Conservation (phyloP, 352 stramenopile genomes). For the Aphanomyces astaci region DNA sequence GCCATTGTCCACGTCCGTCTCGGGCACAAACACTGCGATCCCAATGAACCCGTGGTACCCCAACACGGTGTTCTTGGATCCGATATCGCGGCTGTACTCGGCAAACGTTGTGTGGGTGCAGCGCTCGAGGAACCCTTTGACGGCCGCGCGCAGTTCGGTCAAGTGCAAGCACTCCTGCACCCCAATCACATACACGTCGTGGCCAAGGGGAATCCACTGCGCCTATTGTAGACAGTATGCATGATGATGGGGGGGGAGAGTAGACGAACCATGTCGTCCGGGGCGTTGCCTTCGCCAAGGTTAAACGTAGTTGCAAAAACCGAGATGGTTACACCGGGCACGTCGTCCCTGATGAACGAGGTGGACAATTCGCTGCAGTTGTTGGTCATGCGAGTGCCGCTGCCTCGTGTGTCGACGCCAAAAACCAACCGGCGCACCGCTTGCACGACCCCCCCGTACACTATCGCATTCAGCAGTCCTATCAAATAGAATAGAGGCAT, state of each 20-base stretch:
- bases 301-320: conserved; percentile 22
- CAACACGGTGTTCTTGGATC: conserved; percentile 62
- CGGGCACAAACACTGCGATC: conserved; percentile 68
- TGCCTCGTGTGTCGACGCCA: background rate
- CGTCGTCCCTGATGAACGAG: background rate
- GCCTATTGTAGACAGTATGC: too few relatives aligned
- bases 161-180: conserved; percentile 88
- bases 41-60: conserved; percentile 86
- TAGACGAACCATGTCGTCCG: conserved; percentile 2
- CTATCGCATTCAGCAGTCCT: conserved; percentile 18
- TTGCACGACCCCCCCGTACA: conserved; percentile 10
- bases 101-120: conserved; percentile 53
- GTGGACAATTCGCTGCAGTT: background rate
- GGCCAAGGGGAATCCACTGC: conserved; percentile 76
- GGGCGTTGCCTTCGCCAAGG: conserved; percentile 8
- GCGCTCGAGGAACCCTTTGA: conserved; percentile 52
- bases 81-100: conserved; percentile 75
- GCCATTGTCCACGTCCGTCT: conserved; percentile 47
- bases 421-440: background rate
- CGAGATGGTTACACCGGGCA: background rate
- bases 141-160: conserved; percentile 51
- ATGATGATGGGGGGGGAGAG: too few relatives aligned
- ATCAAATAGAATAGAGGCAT: too few relatives aligned
- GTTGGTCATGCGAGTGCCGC: background rate
- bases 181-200: conserved; percentile 87